A percentile compares a stretch with the other conserved stretches of the same genome.
These are phyloP conservation scores for Clarireedia sp. DNA, from an alignment of 2,329 filamentous ascomycete genomes.

Conservation along the genomic window DNA sequence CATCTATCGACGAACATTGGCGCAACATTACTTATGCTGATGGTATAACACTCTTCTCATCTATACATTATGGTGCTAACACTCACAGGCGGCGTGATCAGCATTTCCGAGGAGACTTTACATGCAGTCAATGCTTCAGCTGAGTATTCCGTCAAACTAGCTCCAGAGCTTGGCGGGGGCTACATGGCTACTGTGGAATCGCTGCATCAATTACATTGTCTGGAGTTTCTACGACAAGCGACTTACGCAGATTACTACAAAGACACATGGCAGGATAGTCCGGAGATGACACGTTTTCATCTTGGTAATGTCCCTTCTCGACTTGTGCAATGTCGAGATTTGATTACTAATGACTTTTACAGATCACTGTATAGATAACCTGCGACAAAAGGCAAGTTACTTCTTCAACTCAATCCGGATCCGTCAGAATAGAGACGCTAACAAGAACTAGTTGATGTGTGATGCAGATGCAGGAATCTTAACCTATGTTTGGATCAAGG, in stretches of 20 bases:
- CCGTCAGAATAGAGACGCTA: neutral
- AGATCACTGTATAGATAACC: slow-evolving; percentile 2
- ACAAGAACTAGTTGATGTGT: neutral
- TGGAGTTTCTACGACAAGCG: neutral
- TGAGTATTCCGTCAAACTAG: neutral
- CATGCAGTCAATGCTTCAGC: neutral
- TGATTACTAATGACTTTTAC: neutral
- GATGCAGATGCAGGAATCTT: neutral
- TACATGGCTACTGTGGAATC: neutral
- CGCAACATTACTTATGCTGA: neutral
- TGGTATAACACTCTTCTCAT: neutral
- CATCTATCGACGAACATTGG: neutral
- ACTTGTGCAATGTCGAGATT: neutral
- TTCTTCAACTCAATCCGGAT: neutral
- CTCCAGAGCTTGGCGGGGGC: neutral
- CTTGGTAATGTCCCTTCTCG: neutral
- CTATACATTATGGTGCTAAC: neutral
- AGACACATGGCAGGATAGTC: neutral
- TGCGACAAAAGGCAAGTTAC: neutral
- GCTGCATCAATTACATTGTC: neutral
- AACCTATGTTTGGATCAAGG: slow-evolving; percentile 4
- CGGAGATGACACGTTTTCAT: neutral
- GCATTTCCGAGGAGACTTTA: neutral
- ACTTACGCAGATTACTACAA: neutral
- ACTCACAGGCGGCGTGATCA: neutral